A percentile compares a stretch with the other conserved stretches of the same genome.
phyloP scores from a whole-genome alignment of 306 rosid species.

The Acmispon strigosus region DNA sequence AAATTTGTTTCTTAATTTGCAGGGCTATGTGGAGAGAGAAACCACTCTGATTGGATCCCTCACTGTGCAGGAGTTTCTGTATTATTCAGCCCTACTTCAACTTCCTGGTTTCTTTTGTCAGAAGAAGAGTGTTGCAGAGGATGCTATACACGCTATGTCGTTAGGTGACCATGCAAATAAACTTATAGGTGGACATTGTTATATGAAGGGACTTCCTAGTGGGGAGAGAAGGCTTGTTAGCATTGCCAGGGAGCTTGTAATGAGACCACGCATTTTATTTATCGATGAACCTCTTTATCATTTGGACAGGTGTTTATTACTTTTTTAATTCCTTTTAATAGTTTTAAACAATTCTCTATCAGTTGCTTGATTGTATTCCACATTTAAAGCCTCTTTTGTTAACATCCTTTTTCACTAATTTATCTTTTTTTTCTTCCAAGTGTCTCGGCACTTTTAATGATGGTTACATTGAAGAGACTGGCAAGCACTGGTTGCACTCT shows the following conservation, averaged over 20 bases:
- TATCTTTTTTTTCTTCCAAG: conserved; percentile 36
- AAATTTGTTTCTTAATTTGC: conserved; percentile 22
- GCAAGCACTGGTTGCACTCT: conserved; percentile 95
- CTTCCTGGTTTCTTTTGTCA: conserved; percentile 96
- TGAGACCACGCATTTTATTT: conserved; percentile 89
- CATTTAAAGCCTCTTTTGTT: not conserved
- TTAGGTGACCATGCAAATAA: conserved; percentile 83
- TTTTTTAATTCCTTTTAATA: not conserved
- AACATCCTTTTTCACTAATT: not conserved
- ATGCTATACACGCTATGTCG: conserved; percentile 94
- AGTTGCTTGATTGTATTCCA: conserved; percentile 10
- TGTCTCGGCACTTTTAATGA: conserved; percentile 96
- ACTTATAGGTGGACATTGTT: conserved; percentile 93
- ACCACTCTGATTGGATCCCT: conserved; percentile 89
- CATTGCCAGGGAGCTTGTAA: conserved; percentile 96
- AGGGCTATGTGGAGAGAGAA: conserved; percentile 96
- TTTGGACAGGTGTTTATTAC: conserved; percentile 68
- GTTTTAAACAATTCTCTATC: not conserved
- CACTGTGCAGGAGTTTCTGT: conserved; percentile 89
- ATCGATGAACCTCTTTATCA: conserved; percentile 95
- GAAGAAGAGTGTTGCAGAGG: conserved; percentile 90
- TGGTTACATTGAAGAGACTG: conserved; percentile 97
- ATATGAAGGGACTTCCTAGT: conserved; percentile 92
- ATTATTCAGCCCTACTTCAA: conserved; percentile 89
- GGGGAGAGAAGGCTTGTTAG: conserved; percentile 93